These are phyloP conservation scores for Neurospora sp. DNA, from an alignment of 495 filamentous ascomycete species.

Conservation along the genomic window DNA sequence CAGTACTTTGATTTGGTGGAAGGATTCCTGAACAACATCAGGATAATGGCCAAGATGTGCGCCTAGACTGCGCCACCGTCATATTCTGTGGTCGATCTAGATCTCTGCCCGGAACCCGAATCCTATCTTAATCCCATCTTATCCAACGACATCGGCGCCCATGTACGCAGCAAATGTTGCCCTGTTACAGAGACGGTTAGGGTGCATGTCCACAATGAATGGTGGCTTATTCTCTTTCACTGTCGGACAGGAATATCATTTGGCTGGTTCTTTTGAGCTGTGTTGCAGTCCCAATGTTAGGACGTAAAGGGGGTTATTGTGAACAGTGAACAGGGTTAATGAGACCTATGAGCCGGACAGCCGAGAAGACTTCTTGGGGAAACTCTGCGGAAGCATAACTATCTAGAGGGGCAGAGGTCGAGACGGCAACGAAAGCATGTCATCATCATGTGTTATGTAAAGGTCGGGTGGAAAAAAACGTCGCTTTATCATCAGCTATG, in stretches of 20 bases:
- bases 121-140: background rate
- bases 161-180: background rate
- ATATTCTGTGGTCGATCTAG: background rate
- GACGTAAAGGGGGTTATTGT: background rate
- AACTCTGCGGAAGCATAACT: background rate
- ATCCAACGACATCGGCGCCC: background rate
- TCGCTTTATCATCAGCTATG: background rate
- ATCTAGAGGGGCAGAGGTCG: background rate
- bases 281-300: background rate
- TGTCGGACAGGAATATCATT: background rate
- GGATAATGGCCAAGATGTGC: conserved; percentile 41
- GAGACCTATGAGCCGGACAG: background rate
- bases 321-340: background rate
- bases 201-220: background rate
- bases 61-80: background rate
- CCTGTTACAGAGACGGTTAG: background rate
- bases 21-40: conserved; percentile 76
- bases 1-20: conserved; percentile 66
- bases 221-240: background rate
- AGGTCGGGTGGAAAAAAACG: background rate
- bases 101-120: background rate
- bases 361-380: background rate
- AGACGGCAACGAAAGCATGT: background rate
- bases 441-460: background rate
- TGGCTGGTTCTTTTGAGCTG: background rate